Evolutionary conservation across 164 flowering plant species (phyloP).

Genomic region (Magnolia kwangsiensis): DNA sequence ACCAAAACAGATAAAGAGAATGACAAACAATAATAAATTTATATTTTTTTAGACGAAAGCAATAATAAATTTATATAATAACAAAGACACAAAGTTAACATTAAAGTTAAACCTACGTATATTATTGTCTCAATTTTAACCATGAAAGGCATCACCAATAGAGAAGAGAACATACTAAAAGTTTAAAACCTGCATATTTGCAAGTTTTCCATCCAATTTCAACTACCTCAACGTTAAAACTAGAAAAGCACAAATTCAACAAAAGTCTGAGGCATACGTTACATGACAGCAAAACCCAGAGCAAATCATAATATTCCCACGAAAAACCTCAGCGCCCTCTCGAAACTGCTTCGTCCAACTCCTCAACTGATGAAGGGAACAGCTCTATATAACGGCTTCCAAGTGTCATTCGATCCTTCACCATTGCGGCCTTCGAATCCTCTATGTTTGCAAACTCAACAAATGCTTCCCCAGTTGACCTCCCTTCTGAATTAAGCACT

Average conservation of each 20-base stretch:
- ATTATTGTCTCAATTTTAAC: neutral
- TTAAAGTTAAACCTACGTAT: neutral
- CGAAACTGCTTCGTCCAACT: slow-evolving; percentile 65
- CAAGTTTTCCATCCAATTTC: neutral
- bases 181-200: neutral
- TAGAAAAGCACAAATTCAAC: neutral
- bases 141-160: neutral
- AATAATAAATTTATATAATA: neutral
- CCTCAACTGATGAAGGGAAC: slow-evolving; percentile 69
- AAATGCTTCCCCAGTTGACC: slow-evolving; percentile 86
- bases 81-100: neutral
- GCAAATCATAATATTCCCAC: neutral
- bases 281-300: neutral
- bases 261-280: neutral
- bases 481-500: slow-evolving; percentile 57
- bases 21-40: too few relatives aligned
- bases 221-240: neutral
- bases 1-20: too few relatives aligned
- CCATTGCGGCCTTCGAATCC: slow-evolving; percentile 87
- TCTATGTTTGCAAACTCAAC: slow-evolving; percentile 76
- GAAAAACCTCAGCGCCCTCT: slow-evolving; percentile 48
- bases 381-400: slow-evolving; percentile 90
- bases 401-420: slow-evolving; percentile 76
- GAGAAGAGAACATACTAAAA: neutral
- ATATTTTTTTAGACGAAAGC: too few relatives aligned